phyloP scores from a whole-genome alignment of 2,329 filamentous ascomycete species.

The Coniochaeta ligniaria region DNA sequence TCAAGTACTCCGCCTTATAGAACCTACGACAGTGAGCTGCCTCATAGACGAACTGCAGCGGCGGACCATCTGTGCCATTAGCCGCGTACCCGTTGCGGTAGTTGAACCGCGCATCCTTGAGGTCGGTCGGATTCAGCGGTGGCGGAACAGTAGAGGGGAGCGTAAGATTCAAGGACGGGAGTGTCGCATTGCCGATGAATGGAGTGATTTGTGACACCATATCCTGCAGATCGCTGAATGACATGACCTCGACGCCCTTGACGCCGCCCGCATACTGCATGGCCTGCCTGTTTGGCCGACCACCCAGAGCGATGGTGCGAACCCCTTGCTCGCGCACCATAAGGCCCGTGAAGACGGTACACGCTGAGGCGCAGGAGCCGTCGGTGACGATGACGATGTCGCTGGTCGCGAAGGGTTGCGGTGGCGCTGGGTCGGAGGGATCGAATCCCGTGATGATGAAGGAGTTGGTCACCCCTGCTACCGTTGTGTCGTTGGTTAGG shows the following conservation, averaged over 20 bases:
- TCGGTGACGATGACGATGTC: constrained; percentile 40
- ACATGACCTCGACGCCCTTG: constrained; percentile 39
- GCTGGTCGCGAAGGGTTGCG: constrained; percentile 24
- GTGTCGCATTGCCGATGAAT: too few species aligned
- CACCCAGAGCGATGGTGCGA: constrained; percentile 50
- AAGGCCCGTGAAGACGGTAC: constrained; percentile 48
- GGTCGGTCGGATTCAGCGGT: constrained; percentile 6
- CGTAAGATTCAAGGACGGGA: too few species aligned
- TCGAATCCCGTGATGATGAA: background rate
- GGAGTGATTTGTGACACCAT: too few species aligned
- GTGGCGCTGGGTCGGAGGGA: background rate
- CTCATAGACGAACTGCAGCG: constrained; percentile 51
- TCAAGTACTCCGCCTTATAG: constrained; percentile 42
- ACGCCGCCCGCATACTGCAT: constrained; percentile 55
- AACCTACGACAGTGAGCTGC: constrained; percentile 50
- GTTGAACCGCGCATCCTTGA: constrained; percentile 41
- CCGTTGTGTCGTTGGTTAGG: background rate
- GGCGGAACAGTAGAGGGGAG: too few species aligned
- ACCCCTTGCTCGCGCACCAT: constrained; percentile 45
- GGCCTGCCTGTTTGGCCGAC: constrained; percentile 38
- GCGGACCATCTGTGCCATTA: constrained; percentile 19
- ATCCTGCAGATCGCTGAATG: constrained; percentile 15
- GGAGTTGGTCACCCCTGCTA: background rate
- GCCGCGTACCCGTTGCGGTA: constrained; percentile 26
- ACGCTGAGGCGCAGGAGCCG: constrained; percentile 53